These are phyloP conservation scores for Aspergillus sp. DNA, from an alignment of 2,329 filamentous ascomycete genomes.

Conservation along the genomic window DNA sequence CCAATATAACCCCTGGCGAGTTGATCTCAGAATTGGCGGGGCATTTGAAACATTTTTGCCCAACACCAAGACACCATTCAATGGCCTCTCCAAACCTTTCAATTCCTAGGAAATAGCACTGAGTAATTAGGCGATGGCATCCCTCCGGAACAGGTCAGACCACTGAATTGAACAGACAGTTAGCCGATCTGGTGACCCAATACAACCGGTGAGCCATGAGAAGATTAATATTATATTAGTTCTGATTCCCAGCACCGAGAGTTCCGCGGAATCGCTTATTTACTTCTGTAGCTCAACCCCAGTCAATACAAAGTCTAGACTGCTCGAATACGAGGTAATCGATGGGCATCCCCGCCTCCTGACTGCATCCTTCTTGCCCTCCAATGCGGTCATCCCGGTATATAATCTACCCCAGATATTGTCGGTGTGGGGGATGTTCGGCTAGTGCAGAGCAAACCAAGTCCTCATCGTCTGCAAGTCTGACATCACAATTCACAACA, in stretches of 20 bases:
- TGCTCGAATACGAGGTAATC: slow-evolving; percentile 7
- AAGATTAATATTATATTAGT: slow-evolving; percentile 7
- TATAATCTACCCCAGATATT: slow-evolving; percentile 8
- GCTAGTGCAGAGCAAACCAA: slow-evolving; percentile 1
- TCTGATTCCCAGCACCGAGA: not conserved
- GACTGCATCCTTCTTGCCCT: not conserved
- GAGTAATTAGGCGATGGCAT: not conserved
- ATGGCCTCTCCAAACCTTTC: too few species aligned
- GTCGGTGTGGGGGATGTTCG: slow-evolving; percentile 9
- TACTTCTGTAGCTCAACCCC: not conserved
- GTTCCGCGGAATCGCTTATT: slow-evolving; percentile 7
- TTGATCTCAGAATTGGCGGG: not conserved
- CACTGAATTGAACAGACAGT: not conserved
- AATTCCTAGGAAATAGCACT: not conserved
- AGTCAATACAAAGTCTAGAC: not conserved
- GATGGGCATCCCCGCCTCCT: not conserved
- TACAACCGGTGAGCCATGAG: not conserved
- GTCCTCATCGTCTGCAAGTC: not conserved
- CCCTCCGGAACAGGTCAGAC: not conserved
- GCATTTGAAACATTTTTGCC: not conserved
- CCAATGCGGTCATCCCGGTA: not conserved
- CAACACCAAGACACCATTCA: too few species aligned
- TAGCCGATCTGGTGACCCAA: not conserved
- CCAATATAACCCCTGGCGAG: not conserved
- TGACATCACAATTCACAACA: not conserved